Conservation (phyloP, 805 yeast species). For the Wickerhamiella parazyma region DNA sequence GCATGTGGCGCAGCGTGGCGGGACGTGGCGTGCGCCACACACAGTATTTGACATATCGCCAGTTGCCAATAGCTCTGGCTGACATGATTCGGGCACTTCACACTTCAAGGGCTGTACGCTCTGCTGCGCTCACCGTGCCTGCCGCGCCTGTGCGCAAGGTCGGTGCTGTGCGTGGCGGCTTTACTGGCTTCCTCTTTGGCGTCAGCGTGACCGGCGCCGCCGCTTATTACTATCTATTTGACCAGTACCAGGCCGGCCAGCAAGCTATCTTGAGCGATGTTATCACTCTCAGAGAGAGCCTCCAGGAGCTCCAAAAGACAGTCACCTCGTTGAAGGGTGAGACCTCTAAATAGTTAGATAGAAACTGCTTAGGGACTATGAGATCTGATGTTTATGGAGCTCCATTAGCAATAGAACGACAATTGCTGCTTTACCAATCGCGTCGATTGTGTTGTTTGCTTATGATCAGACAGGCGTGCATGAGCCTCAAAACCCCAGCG, state of each 20-base stretch:
- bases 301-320: conserved; percentile 53
- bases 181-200: conserved; percentile 70
- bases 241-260: conserved; percentile 62
- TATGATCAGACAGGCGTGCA: too few species aligned
- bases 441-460: too few species aligned
- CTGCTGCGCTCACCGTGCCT: conserved; percentile 1
- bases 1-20: too few species aligned
- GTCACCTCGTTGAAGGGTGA: conserved; percentile 43
- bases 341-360: background rate
- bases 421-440: too few species aligned
- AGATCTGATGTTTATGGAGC: too few species aligned
- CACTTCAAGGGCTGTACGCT: conserved; percentile 9
- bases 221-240: conserved; percentile 64
- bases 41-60: background rate
- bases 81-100: conserved; percentile 4
- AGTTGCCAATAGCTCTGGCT: background rate
- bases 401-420: too few species aligned
- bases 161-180: conserved; percentile 25
- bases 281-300: conserved; percentile 51
- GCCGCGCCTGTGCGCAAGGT: conserved; percentile 12
- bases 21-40: background rate
- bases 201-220: conserved; percentile 60
- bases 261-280: conserved; percentile 65
- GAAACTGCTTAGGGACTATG: too few species aligned
- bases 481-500: background rate